Evolutionary conservation across 306 rosid species (phyloP).

Genomic region (Cicer pinnatifidum): DNA sequence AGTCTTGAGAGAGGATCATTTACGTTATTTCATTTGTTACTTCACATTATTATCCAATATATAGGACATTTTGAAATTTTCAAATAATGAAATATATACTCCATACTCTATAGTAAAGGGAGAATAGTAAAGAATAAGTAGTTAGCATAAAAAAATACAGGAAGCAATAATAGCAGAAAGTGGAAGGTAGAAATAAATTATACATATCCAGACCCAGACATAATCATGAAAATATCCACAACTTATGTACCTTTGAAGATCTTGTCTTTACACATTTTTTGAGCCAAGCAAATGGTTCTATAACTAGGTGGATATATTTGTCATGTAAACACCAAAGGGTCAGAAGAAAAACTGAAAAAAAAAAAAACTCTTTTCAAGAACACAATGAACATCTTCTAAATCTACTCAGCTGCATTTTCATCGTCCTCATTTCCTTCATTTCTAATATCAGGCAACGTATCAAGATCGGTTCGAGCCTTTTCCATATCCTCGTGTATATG

Average conservation of each 20-base stretch:
- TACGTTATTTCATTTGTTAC: background rate
- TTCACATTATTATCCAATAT: slow-evolving; percentile 8
- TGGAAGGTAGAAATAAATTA: slow-evolving; percentile 48
- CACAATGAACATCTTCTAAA: slow-evolving; percentile 13
- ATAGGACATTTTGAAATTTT: background rate
- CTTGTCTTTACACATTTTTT: slow-evolving; percentile 49
- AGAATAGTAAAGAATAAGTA: background rate
- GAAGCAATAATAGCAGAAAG: slow-evolving; percentile 30
- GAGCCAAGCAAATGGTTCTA: slow-evolving; percentile 45
- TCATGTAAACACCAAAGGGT: slow-evolving; percentile 26
- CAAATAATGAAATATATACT: background rate
- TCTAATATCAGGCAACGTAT: slow-evolving; percentile 67
- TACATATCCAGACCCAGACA: slow-evolving; percentile 51
- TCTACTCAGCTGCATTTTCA: slow-evolving; percentile 69
- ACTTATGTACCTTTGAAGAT: slow-evolving; percentile 49
- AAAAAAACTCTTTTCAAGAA: slow-evolving; percentile 22
- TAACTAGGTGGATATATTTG: slow-evolving; percentile 31
- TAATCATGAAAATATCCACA: slow-evolving; percentile 42
- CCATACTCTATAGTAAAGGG: slow-evolving; percentile 1
- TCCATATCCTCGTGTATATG: slow-evolving; percentile 51
- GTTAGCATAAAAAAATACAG: slow-evolving; percentile 32
- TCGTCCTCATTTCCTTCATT: slow-evolving; percentile 59
- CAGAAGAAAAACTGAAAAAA: slow-evolving; percentile 42
- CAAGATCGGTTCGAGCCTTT: slow-evolving; percentile 66
- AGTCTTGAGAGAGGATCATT: no score